These are phyloP conservation scores for Maudiozyma serrabonitensis DNA, from an alignment of 805 yeast species.

Conservation along the genomic window DNA sequence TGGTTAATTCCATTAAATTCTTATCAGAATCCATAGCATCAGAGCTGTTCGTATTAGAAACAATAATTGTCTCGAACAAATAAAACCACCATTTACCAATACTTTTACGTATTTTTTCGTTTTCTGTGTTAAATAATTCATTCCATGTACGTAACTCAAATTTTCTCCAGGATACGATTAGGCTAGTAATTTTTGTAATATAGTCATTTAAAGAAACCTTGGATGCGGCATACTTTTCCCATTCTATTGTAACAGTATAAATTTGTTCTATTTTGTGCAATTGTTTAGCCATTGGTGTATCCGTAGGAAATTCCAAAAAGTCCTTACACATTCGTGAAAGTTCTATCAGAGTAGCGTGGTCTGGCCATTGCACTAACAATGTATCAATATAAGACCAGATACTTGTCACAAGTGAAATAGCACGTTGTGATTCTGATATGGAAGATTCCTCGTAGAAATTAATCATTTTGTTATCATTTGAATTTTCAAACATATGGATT, in stretches of 20 bases:
- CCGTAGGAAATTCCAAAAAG: conserved; percentile 48
- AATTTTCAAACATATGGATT: conserved; percentile 21
- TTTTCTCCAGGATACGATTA: conserved; percentile 86
- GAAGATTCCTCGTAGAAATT: conserved; percentile 62
- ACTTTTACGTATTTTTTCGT: conserved; percentile 34
- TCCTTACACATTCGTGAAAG: conserved; percentile 57
- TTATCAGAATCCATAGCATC: conserved; percentile 19
- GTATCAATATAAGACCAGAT: conserved; percentile 37
- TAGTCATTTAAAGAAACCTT: conserved; percentile 54
- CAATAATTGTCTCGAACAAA: conserved; percentile 68
- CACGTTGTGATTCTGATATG: conserved; percentile 48
- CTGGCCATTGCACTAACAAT: conserved; percentile 75
- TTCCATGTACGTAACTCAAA: conserved; percentile 84
- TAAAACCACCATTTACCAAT: conserved; percentile 89
- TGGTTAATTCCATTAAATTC: conserved; percentile 26
- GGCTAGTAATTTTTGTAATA: conserved; percentile 47
- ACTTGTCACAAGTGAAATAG: conserved; percentile 40
- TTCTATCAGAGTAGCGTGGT: conserved; percentile 78
- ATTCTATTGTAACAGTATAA: conserved; percentile 72
- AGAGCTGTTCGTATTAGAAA: conserved; percentile 31
- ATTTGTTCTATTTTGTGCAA: conserved; percentile 81
- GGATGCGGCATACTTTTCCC: conserved; percentile 86
- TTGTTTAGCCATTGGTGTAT: conserved; percentile 66
- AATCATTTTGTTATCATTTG: conserved; percentile 15
- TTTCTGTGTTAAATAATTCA: conserved; percentile 59